Base-by-base conservation (phyloP, 1,139 yeast species). In the Protomyces gravidus region DNA sequence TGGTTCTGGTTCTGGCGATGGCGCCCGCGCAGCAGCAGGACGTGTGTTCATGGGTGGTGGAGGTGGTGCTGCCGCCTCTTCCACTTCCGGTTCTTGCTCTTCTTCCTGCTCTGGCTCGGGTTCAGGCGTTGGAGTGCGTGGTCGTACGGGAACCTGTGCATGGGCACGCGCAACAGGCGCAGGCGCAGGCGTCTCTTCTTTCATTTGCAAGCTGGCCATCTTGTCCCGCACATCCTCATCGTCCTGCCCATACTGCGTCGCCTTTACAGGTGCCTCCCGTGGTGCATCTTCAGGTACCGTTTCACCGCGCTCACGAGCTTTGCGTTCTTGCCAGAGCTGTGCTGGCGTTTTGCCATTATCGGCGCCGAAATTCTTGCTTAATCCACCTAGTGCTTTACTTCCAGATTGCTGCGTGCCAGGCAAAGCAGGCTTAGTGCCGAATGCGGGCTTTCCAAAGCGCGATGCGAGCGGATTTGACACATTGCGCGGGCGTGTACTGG, bases 271-370 rank as follows among this genome's bases (percentile, higher is more conserved):
- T 9, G 65, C 60, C 45, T 63, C 55, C 6, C 36, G 15, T 17
- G 15, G 21, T n/a, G 33, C 50, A 9, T 49, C 39, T 19, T 48
- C 60, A 5, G 51, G 46, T 5, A 45, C 17, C 6, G 59, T 23
- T n/a, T 46, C 59, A 11, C 50, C 60, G 26, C 61, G 58, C 36
- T 62, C 48, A 11, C 50, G 28, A 1, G 66, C 66, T 46, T 60
- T 64, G 3, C 66, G 61, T 71, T 88, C 96, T 21, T 97, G 97
- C 97, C 97, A 89, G 40, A 87, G 70, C 73, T 89, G 97, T 39
- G 96, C 96, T 30, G 97, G 97, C 2, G 96, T 86, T 73, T 88
- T 87, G 63, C 96, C 96, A 62, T 80, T 81, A 65, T 80, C 80
- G 55, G 87, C 76, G 63, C 82, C 95, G 71, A 82, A 86, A 70